phyloP scores from a whole-genome alignment of 306 rosid species.

The Acacia crassicarpa region DNA sequence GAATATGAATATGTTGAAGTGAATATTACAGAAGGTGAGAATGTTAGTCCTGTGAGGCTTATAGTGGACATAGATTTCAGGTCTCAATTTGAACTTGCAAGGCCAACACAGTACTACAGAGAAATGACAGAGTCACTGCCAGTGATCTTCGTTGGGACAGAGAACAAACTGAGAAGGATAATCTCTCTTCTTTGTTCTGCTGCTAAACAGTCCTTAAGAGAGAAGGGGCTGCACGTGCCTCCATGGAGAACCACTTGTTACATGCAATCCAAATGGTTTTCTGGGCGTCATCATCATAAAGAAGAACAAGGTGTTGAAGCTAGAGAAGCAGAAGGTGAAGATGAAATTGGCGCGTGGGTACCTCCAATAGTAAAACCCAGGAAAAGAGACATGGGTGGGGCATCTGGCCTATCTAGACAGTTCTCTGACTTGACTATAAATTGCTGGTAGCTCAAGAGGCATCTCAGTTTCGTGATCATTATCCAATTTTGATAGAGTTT shows the following conservation, averaged over 20 bases:
- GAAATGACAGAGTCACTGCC: conserved; percentile 59
- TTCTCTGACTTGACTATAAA: conserved; percentile 61
- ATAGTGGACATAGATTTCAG: conserved; percentile 75
- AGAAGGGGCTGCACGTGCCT: conserved; percentile 75
- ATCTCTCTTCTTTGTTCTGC: conserved; percentile 66
- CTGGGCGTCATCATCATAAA: conserved; percentile 18
- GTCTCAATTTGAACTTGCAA: conserved; percentile 82
- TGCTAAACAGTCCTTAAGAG: conserved; percentile 67
- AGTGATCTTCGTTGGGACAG: conserved; percentile 61
- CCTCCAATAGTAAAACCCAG: conserved; percentile 50
- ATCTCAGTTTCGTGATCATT: background rate
- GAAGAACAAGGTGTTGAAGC: background rate
- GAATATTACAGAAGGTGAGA: conserved; percentile 35
- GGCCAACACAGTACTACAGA: conserved; percentile 58
- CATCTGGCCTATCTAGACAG: conserved; percentile 63
- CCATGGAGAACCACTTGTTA: conserved; percentile 79
- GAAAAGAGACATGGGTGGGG: conserved; percentile 42
- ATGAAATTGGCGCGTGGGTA: conserved; percentile 35
- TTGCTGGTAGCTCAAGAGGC: conserved; percentile 43
- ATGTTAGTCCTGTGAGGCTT: conserved; percentile 37
- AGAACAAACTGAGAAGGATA: conserved; percentile 52
- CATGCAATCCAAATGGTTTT: conserved; percentile 53
- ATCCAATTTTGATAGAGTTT: conserved; percentile 26
- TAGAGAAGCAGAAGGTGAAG: conserved; percentile 14
- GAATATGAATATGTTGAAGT: conserved; percentile 70